Evolutionary conservation across 2,329 filamentous ascomycete species (phyloP).

Genomic region (Venturia pyrina): DNA sequence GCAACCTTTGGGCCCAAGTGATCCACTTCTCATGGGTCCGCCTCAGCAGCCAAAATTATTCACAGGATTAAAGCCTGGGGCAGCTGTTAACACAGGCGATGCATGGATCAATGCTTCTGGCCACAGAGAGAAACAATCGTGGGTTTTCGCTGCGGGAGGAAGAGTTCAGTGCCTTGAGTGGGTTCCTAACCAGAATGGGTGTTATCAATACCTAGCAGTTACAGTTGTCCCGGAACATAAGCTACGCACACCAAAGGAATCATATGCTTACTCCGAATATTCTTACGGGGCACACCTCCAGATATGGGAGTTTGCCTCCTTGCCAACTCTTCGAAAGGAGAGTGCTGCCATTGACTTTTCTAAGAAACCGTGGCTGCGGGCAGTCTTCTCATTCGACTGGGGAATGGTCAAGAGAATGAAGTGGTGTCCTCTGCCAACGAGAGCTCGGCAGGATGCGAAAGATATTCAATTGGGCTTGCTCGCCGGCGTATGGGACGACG

Average conservation of each 20-base stretch:
- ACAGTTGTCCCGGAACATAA: constrained; percentile 19
- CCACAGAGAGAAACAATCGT: constrained; percentile 27
- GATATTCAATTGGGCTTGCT: constrained; percentile 39
- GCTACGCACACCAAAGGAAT: constrained; percentile 26
- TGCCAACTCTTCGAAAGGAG: constrained; percentile 17
- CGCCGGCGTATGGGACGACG: constrained; percentile 49
- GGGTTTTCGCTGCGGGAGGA: constrained; percentile 47
- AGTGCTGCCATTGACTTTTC: constrained; percentile 34
- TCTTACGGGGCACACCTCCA: constrained; percentile 43
- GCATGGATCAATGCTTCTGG: constrained; percentile 27
- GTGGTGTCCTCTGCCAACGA: constrained; percentile 43
- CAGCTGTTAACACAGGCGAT: constrained; percentile 35
- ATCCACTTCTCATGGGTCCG: constrained; percentile 40
- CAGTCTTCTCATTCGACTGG: constrained; percentile 47
- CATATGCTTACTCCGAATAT: constrained; percentile 35
- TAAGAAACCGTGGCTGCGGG: constrained; percentile 34
- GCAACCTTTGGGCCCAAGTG: constrained; percentile 12
- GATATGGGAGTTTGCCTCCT: constrained; percentile 46
- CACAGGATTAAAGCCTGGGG: constrained; percentile 29
- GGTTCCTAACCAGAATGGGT: constrained; percentile 30
- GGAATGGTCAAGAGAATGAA: constrained; percentile 44
- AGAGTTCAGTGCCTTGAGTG: constrained; percentile 42
- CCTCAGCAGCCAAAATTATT: constrained; percentile 33
- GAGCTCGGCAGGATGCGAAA: constrained; percentile 21
- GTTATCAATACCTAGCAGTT: constrained; percentile 48